Percentiles rank a stretch among this genome's conserved stretches.
These are phyloP conservation scores for Fonsecaea pedrosoi DNA, from an alignment of 2,329 filamentous ascomycete species.

Conservation along the genomic window DNA sequence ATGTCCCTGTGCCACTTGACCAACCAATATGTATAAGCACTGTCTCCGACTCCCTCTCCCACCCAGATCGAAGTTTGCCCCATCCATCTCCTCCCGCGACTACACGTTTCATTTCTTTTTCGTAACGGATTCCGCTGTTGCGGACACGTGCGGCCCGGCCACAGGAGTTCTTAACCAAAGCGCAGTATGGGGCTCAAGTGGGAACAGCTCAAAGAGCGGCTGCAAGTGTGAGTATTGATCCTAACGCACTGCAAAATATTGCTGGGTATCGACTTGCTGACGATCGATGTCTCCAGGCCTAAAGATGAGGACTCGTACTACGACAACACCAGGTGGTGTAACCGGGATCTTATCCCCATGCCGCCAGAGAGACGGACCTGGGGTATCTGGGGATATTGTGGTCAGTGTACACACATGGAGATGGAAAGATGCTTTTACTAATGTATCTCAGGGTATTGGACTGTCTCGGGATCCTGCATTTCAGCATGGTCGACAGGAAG, in stretches of 20 bases:
- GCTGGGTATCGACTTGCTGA: constrained; percentile 3
- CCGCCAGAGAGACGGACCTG: constrained; percentile 42
- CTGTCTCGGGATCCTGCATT: constrained; percentile 43
- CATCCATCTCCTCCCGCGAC: constrained; percentile 9
- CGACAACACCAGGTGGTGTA: constrained; percentile 42
- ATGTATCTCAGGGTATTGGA: constrained; percentile 42
- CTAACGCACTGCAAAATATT: not conserved
- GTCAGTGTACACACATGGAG: constrained; percentile 24
- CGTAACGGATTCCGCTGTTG: constrained; percentile 11
- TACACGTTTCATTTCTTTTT: constrained; percentile 14
- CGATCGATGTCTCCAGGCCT: constrained; percentile 29
- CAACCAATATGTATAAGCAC: constrained; percentile 27
- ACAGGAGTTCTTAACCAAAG: constrained; percentile 6
- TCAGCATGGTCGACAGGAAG: constrained; percentile 44
- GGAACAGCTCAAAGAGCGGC: constrained; percentile 24
- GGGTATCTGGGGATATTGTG: constrained; percentile 41
- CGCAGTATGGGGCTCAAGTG: constrained; percentile 29
- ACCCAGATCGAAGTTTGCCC: constrained; percentile 18
- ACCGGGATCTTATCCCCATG: constrained; percentile 43
- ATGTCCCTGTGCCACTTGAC: not conserved
- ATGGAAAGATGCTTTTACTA: constrained; percentile 7
- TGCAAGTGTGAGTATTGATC: constrained; percentile 25
- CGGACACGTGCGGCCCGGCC: not conserved
- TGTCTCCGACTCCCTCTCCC: constrained; percentile 17
- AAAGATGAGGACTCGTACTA: constrained; percentile 39